phyloP scores from a whole-genome alignment of 768 basidiomycete species.

The Amanita phalloides region DNA sequence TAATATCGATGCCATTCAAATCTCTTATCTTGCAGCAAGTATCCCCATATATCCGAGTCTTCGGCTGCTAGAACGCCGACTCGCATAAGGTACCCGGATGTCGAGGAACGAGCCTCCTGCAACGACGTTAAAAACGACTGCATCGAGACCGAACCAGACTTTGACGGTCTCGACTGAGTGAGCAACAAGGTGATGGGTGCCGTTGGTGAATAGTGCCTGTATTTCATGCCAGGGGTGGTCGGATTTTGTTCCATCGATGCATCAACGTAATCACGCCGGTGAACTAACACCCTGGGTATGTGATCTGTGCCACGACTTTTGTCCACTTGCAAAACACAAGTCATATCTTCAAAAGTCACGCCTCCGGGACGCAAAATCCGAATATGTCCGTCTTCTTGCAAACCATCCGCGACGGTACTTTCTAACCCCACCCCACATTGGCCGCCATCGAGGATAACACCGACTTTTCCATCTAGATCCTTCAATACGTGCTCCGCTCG shows the following conservation, averaged over 20 bases:
- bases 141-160: conserved; percentile 18
- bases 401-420: conserved; percentile 90
- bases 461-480: conserved; percentile 69
- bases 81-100: conserved; percentile 24
- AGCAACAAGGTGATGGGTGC: conserved; percentile 75
- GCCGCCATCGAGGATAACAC: conserved; percentile 87
- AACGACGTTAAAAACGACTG: conserved; percentile 34
- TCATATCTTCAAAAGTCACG: conserved; percentile 81
- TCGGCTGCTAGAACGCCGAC: conserved; percentile 63
- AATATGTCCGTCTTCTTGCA: conserved; percentile 63
- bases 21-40: conserved; percentile 18
- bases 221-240: conserved; percentile 98
- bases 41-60: conserved; percentile 37
- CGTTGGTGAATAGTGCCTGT: conserved; percentile 90
- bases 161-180: conserved; percentile 35
- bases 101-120: neutral
- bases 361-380: conserved; percentile 89
- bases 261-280: conserved; percentile 69
- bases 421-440: conserved; percentile 85
- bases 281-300: conserved; percentile 61
- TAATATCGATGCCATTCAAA: conserved; percentile 48
- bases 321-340: conserved; percentile 40
- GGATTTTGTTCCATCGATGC: conserved; percentile 64
- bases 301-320: conserved; percentile 12
- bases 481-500: conserved; percentile 72